Base-by-base conservation (phyloP, 2,329 filamentous ascomycete genomes). In the Pseudogymnoascus sp. region DNA sequence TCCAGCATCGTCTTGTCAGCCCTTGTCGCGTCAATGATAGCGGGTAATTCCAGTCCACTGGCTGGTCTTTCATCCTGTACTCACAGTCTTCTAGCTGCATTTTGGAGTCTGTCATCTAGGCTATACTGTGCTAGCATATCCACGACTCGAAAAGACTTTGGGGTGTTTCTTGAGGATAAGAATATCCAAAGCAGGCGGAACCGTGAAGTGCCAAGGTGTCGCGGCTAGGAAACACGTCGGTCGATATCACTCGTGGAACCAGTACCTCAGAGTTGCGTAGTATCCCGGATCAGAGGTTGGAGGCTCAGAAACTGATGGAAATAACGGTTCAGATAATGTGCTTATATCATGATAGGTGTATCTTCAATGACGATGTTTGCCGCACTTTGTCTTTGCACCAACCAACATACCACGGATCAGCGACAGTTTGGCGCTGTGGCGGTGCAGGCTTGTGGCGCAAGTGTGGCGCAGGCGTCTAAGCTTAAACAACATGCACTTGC, bases 11-110 rank as follows among this genome's bases (percentile, higher is more conserved):
- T 55, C 49, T 55, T 33, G 49, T 55, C 49, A 55, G 49, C 49
- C n/a, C 49, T 31, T 16, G 49, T 55, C 49, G 58, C 33, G 58
- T 38, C 33, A 7, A 38, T 38, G 58, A 28, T 5, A 16, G 33
- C 37, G 23, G 58, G 14, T 60, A 40, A 6, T 23, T 31, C 31
- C 58, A 25, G 23, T 21, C 5, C 58, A 60, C 55, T 31, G 35
- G 31, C 55, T 31, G 35, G 31, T 43, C 55, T 12, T 45, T 35
- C 16, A 18, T 33, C 49, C 23, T 31, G 41, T 63, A 78, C 80
- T 74, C 80, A 93, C 92, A 96, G 77, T 96, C 91, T 84, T 92
- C 89, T 80, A 96, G 81, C 77, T 86, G 87, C 89, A 95, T 91
- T 76, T 88, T 90, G 81, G 80, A 79, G 80, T 85, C 82, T 79